Conservation (phyloP, 2,329 filamentous ascomycete species). For the Pezicula radicicola region DNA sequence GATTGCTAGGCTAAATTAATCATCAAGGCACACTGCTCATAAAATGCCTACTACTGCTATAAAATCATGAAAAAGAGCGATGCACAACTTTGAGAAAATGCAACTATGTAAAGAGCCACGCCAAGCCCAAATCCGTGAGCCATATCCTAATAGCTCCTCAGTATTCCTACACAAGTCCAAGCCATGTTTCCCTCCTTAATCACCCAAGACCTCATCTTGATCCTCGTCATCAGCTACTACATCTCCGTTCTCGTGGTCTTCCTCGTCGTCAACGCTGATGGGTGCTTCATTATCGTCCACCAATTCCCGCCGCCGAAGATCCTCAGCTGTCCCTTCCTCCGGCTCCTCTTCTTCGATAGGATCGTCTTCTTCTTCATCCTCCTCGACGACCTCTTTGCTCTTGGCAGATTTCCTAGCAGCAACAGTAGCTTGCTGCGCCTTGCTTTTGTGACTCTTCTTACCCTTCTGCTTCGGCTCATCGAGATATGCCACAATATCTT, state of each 20-base stretch:
- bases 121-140: no score
- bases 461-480: conserved; percentile 62
- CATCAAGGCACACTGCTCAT: no score
- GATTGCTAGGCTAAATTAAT: no score
- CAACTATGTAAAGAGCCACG: no score
- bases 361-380: conserved; percentile 27
- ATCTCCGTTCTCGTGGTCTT: conserved; percentile 33
- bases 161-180: not conserved
- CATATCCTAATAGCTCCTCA: no score
- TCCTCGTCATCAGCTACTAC: conserved; percentile 25
- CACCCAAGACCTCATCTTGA: conserved; percentile 35
- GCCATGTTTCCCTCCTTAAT: conserved; percentile 23
- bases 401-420: conserved; percentile 37
- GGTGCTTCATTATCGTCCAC: conserved; percentile 45
- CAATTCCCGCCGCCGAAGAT: conserved; percentile 52
- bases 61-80: no score
- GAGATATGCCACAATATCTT: conserved; percentile 76
- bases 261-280: conserved; percentile 33
- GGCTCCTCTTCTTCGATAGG: conserved; percentile 47
- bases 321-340: conserved; percentile 58
- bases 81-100: no score
- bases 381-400: conserved; percentile 24
- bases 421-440: conserved; percentile 39
- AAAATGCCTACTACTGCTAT: no score
- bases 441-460: conserved; percentile 31